Evolutionary conservation across 2,329 filamentous ascomycete genomes (phyloP), one percentile per base, ranked within the genome.

Genomic region (Fusarium acutatum): DNA sequence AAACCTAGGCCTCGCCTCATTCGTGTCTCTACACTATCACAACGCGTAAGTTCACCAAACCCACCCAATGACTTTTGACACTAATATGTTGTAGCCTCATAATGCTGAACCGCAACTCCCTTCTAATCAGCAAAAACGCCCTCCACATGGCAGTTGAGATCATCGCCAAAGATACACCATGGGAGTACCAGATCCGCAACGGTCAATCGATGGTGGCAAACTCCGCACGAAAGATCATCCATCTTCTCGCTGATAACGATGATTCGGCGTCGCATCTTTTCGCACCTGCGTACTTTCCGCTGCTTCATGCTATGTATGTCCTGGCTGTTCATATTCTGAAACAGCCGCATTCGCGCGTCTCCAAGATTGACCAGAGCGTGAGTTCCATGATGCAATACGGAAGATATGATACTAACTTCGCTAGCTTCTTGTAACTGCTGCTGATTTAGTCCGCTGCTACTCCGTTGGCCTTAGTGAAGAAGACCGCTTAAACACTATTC

Each of bases 31-130:
- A 0, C 64, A 67, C 11, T 67, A 67, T 1, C 53, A 67, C 0
- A 67, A 67, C 8, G 64, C 64, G 64, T 60, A 22, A 30, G 64
- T 11, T 8, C 1, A 5, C 3, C 17, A 34, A 4, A 20, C 0
- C 1, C 15, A 24, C 1, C 8, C 0, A 11, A 24, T 20, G 2
- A 1, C 8, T 4, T 2, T 0, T 1, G 0, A 17, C 2, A 1
- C 49, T 66, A 8, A 66, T 15, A 0, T 3, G 0, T 1, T 1
- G 0, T 1, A 67, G 64, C 0, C 59, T 67, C 10, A 32, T 67
- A 1, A 67, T 67, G 63, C 30, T 67, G 4, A 67, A 47, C 0
- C 63, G 65, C 0, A 67, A 67, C 13, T 53, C 46, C 0, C 54
- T 67, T 1, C n/a, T 67, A 0, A 67, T 67, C 1, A 67, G 65